Conservation (phyloP, 2,329 filamentous ascomycete genomes). For the Moelleriella libera region DNA sequence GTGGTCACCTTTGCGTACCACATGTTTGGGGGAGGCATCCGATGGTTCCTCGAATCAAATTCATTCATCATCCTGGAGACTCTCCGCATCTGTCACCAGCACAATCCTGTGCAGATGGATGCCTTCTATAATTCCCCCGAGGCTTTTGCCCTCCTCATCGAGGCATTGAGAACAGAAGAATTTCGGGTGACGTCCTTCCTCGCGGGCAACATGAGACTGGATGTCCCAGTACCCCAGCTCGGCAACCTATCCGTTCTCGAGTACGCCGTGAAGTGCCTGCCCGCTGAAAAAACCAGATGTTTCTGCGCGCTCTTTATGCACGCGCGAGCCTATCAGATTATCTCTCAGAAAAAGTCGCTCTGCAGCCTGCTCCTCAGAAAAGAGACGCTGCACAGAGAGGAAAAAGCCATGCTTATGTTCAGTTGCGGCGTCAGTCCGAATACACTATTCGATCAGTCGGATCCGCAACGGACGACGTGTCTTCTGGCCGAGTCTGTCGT, state of each 20-base stretch:
- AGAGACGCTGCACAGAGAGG: too few species aligned
- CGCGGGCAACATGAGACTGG: neutral
- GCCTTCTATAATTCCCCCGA: neutral
- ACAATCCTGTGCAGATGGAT: neutral
- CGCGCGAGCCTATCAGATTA: neutral
- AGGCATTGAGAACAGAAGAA: neutral
- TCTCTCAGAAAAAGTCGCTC: neutral
- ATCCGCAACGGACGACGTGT: neutral
- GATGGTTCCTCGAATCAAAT: neutral
- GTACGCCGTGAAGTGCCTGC: neutral
- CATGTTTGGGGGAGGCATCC: neutral
- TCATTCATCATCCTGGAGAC: neutral
- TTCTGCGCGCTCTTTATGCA: neutral
- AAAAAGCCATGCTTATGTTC: neutral
- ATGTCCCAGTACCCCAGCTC: neutral
- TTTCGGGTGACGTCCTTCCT: neutral
- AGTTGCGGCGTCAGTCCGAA: neutral
- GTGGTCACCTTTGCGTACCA: slow-evolving; percentile 1
- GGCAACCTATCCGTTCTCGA: neutral
- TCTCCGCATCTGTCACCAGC: neutral
- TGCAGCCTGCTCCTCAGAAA: neutral
- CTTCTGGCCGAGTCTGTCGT: neutral
- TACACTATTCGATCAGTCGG: neutral
- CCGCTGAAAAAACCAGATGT: neutral
- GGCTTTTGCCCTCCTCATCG: neutral